Evolutionary conservation across 1,139 yeast genomes (phyloP), one percentile per base, ranked within the genome.

Genomic region (Barnettozyma hawaiiensis): DNA sequence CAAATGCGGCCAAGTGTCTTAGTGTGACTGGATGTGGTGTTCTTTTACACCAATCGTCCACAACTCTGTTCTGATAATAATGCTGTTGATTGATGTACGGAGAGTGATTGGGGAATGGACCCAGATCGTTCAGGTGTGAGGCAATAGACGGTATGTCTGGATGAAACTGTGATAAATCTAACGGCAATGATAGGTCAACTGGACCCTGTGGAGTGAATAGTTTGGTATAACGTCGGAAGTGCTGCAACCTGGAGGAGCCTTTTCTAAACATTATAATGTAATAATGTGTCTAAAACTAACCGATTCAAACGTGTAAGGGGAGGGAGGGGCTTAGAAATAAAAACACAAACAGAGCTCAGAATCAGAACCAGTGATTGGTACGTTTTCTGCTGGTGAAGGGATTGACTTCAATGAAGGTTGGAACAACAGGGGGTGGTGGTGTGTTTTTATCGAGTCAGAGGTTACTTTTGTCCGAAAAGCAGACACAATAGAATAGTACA

Each of bases 21-120:
- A 92, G 64, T 1, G 96, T 83, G 18, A 92, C 95, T 0, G 97
- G 96, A 57, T 86, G 87, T 0, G 96, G 92, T n/a, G 70, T 65
- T 50, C 78, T 75, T 45, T 72, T 68, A 20, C 76, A 65, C 75
- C 87, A 89, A 39, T 75, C 75, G 61, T 81, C 68, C 44, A 90
- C 67, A 8, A 86, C 64, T 21, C 83, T 78, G 59, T 89, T 89
- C 56, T 90, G 97, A 60, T 85, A 89, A 61, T 85, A 92, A 59
- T 90, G 97, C 56, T 80, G 87, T 19, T 57, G 51, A 37, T 58
- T 59, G 10, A 59, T 45, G 39, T 58, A 59, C n/a, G 60, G 59
- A 1, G 63, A 58, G 36, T 58, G 55, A 3, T 46, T 43, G 3
- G 58, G 58, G 40, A 51, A 59, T 9, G 63, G 60, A 3, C 61